Conservation (phyloP, 75 land plant genomes). For the Cryptomeria japonica region DNA sequence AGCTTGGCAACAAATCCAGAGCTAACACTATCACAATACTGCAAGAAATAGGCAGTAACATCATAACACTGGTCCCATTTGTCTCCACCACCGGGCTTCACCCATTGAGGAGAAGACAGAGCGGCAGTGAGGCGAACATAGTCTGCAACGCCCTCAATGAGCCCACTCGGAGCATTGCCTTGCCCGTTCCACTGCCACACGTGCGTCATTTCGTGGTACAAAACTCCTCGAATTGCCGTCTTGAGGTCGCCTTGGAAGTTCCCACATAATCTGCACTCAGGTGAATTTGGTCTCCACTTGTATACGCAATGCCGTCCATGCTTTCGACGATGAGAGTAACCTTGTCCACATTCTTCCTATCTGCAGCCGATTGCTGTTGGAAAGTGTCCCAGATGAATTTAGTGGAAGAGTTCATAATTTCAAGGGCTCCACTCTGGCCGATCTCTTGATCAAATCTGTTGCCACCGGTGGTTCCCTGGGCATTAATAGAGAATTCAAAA, state of each 20-base stretch:
- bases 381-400: too few species aligned
- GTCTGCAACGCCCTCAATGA: slow-evolving; percentile 62
- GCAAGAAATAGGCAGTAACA: slow-evolving; percentile 61
- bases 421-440: too few species aligned
- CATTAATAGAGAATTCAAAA: too few species aligned
- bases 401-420: too few species aligned
- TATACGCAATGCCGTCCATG: slow-evolving; percentile 40
- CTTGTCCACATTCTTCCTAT: slow-evolving; percentile 22
- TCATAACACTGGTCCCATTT: slow-evolving; percentile 68
- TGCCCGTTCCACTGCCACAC: slow-evolving; percentile 70
- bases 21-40: slow-evolving; percentile 27
- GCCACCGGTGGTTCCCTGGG: too few species aligned
- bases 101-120: slow-evolving; percentile 44
- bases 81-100: slow-evolving; percentile 45
- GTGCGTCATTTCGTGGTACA: slow-evolving; percentile 68
- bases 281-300: slow-evolving; percentile 36
- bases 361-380: neutral
- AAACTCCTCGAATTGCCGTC: slow-evolving; percentile 41
- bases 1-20: slow-evolving; percentile 57
- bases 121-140: slow-evolving; percentile 45
- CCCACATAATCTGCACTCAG: slow-evolving; percentile 36
- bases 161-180: slow-evolving; percentile 20
- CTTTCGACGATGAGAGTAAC: slow-evolving; percentile 30
- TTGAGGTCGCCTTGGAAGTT: slow-evolving; percentile 39
- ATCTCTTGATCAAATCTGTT: too few species aligned